Conservation (phyloP, 129 eudicot species). For the Flaveria ramosissima region DNA sequence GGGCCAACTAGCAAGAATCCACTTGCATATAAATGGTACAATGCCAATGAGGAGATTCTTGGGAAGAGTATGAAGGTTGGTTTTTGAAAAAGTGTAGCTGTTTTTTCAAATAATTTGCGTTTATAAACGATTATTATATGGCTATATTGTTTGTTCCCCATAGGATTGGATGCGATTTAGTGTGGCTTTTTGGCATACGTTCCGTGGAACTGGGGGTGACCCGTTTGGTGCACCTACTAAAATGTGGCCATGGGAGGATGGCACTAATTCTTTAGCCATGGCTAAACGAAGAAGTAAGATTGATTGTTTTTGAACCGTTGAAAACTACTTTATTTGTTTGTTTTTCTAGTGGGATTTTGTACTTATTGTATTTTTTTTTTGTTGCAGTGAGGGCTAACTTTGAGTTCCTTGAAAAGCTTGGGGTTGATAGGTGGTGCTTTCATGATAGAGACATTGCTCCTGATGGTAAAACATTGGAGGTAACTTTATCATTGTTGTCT, state of each 20-base stretch:
- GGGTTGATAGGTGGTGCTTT: conserved; percentile 95
- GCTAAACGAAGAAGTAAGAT: conserved; percentile 96
- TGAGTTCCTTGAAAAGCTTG: conserved; percentile 93
- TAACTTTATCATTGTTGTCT: conserved; percentile 19
- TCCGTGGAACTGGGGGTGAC: conserved; percentile 96
- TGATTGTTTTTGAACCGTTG: not conserved
- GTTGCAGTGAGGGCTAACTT: conserved; percentile 95
- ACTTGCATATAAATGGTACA: conserved; percentile 86
- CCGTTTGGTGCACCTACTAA: conserved; percentile 93
- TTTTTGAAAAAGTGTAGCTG: not conserved
- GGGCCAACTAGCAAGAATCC: conserved; percentile 87
- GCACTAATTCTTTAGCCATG: conserved; percentile 89
- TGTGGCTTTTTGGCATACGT: conserved; percentile 99
- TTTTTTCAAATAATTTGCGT: not conserved
- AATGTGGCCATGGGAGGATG: conserved; percentile 99
- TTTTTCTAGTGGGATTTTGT: not conserved
- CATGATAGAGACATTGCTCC: conserved; percentile 99
- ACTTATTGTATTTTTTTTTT: conserved; percentile 1
- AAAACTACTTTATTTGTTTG: not conserved
- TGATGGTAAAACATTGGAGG: conserved; percentile 90
- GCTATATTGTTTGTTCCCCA: not conserved
- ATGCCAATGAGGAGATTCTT: conserved; percentile 89
- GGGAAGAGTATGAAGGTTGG: conserved; percentile 93
- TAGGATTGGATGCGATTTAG: conserved; percentile 98
- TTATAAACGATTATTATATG: not conserved